Evolutionary conservation across 2,329 filamentous ascomycete genomes (phyloP).

Genomic region (Arthrinium phaeospermum): DNA sequence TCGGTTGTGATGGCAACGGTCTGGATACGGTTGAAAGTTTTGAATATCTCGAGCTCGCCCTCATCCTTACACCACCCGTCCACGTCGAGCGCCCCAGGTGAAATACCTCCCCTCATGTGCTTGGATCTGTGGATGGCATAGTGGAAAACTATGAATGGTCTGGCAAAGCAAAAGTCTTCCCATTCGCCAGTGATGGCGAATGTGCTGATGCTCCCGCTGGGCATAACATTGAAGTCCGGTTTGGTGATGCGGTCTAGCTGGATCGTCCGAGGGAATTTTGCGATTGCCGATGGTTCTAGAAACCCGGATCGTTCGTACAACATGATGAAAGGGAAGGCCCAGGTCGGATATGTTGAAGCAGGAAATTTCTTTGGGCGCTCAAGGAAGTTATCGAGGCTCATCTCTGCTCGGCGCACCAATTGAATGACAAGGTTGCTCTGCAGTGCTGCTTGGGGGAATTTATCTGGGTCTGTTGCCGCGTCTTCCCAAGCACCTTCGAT

Average conservation of each 20-base stretch:
- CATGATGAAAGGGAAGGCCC: background rate
- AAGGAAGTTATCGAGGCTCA: background rate
- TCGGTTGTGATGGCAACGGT: background rate
- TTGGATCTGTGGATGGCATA: background rate
- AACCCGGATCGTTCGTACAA: background rate
- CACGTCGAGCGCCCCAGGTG: no score
- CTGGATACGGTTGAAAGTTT: background rate
- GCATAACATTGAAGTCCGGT: background rate
- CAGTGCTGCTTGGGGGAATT: background rate
- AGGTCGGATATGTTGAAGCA: background rate
- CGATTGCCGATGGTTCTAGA: background rate
- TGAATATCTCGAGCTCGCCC: background rate
- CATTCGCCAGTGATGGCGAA: background rate
- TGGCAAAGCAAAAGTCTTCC: background rate
- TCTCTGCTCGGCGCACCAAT: background rate
- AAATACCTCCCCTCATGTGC: background rate
- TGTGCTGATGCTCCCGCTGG: background rate
- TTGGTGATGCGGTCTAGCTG: background rate
- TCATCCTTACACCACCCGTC: no score
- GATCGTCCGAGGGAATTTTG: background rate
- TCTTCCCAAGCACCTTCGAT: background rate
- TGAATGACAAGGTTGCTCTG: background rate
- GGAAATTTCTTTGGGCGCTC: background rate
- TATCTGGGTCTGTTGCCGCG: background rate
- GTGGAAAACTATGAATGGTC: background rate